Conservation (phyloP, 202 grass and related monocot genomes). For the Zoysia matrella region DNA sequence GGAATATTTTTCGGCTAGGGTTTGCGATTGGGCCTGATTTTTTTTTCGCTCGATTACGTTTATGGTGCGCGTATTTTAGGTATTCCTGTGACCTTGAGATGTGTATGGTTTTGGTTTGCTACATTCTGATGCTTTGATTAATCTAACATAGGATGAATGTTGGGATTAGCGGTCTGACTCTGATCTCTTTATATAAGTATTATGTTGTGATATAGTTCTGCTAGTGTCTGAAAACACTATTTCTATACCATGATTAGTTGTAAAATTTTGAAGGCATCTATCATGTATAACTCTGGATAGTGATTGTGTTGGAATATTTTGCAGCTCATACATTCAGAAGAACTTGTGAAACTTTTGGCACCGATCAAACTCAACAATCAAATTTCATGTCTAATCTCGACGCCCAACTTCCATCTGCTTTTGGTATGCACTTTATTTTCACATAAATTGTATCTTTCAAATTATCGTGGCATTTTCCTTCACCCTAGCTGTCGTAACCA, state of each 20-base stretch:
- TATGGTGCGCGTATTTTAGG: not conserved
- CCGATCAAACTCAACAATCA: constrained; percentile 43
- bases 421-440: constrained; percentile 56
- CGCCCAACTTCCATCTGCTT: constrained; percentile 67
- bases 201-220: not conserved
- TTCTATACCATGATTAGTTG: not conserved
- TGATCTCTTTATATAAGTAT: no score
- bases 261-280: not conserved
- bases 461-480: not conserved
- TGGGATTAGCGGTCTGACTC: no score
- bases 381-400: constrained; percentile 94
- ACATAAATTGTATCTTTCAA: not conserved
- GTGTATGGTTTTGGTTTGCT: not conserved
- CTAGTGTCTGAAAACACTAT: not conserved
- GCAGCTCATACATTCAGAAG: constrained; percentile 40
- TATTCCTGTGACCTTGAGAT: not conserved
- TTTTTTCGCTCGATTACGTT: not conserved
- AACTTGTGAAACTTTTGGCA: constrained; percentile 13
- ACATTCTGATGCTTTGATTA: not conserved
- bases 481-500: not conserved
- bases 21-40: constrained; percentile 11
- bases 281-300: not conserved
- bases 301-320: constrained; percentile 37
- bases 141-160: not conserved
- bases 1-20: not conserved